A percentile compares a stretch with the other conserved stretches of the same genome.
These are phyloP conservation scores for Bolboschoenus planiculmis DNA, from an alignment of 176 grass and related monocot genomes.

Conservation along the genomic window DNA sequence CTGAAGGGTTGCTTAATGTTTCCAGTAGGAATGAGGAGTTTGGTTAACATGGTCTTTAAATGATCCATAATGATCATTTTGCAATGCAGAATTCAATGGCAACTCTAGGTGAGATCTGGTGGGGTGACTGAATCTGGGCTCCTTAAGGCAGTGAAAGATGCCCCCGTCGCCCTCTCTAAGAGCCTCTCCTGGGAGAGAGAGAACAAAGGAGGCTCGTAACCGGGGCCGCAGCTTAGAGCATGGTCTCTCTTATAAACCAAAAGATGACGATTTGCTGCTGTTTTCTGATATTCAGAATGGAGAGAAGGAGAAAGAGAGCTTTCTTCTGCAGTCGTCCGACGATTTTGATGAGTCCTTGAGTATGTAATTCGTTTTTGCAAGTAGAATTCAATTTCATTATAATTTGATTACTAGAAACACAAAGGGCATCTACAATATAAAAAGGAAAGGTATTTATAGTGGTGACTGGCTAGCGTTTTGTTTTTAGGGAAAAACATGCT, in stretches of 20 bases:
- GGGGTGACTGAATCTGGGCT: conserved; percentile 10
- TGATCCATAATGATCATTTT: conserved; percentile 24
- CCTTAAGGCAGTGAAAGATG: conserved; percentile 43
- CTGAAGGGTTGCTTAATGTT: not conserved
- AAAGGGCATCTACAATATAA: not conserved
- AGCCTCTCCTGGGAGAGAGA: conserved; percentile 52
- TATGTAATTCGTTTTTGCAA: conserved; percentile 30
- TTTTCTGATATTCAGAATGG: conserved; percentile 71
- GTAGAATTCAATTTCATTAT: not conserved
- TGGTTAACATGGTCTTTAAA: not conserved
- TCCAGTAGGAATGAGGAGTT: not conserved
- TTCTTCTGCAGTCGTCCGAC: conserved; percentile 68
- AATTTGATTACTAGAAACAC: not conserved
- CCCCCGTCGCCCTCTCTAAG: conserved; percentile 49
- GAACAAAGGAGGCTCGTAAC: conserved; percentile 32
- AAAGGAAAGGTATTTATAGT: not conserved
- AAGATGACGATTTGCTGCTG: conserved; percentile 74
- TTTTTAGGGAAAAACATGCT: not conserved
- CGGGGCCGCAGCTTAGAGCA: conserved; percentile 60
- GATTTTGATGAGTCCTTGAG: conserved; percentile 84
- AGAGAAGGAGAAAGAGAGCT: conserved; percentile 76
- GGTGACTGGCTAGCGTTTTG: not conserved
- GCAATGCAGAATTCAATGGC: conserved; percentile 26
- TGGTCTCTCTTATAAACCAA: conserved; percentile 36
- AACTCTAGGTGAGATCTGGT: conserved; percentile 22